phyloP scores from a whole-genome alignment of 1,139 yeast species.

The Suhomyces terraborum region DNA sequence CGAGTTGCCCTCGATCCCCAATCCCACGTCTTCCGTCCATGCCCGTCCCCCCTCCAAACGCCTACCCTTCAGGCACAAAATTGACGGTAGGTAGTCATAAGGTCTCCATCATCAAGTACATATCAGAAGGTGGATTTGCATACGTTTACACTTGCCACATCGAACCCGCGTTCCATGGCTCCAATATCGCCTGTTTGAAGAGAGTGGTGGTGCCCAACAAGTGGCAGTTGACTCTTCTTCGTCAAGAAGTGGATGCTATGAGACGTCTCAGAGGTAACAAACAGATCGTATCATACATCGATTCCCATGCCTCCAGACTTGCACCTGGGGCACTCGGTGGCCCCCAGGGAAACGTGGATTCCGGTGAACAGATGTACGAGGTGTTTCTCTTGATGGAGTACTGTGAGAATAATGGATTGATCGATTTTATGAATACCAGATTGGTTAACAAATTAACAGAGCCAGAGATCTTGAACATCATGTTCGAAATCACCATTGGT shows the following conservation, averaged over 20 bases:
- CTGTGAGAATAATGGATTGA: conserved; percentile 81
- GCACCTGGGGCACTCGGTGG: conserved; percentile 20
- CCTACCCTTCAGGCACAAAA: conserved; percentile 61
- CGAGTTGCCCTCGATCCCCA: not conserved
- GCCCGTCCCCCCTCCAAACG: conserved; percentile 51
- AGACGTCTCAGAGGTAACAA: conserved; percentile 73
- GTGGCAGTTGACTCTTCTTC: conserved; percentile 61
- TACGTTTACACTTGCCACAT: conserved; percentile 69
- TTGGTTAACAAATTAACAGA: conserved; percentile 80
- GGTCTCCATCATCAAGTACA: conserved; percentile 57
- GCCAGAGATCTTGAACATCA: conserved; percentile 76
- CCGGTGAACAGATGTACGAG: conserved; percentile 60
- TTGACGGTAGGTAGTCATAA: conserved; percentile 67
- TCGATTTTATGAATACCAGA: conserved; percentile 94
- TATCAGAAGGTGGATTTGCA: conserved; percentile 77
- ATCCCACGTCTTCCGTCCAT: conserved; percentile 13
- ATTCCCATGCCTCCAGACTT: conserved; percentile 88
- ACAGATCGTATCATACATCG: conserved; percentile 85
- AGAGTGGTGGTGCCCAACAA: conserved; percentile 77
- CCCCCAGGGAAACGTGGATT: conserved; percentile 30
- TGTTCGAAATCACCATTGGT: conserved; percentile 81
- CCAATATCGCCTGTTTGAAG: conserved; percentile 65
- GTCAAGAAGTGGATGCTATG: conserved; percentile 87
- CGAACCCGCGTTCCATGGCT: conserved; percentile 50
- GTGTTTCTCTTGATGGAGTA: conserved; percentile 91